Evolutionary conservation across 805 yeast genomes (phyloP), one percentile per base, ranked within the genome.

Genomic region (Lipomyces sp.): DNA sequence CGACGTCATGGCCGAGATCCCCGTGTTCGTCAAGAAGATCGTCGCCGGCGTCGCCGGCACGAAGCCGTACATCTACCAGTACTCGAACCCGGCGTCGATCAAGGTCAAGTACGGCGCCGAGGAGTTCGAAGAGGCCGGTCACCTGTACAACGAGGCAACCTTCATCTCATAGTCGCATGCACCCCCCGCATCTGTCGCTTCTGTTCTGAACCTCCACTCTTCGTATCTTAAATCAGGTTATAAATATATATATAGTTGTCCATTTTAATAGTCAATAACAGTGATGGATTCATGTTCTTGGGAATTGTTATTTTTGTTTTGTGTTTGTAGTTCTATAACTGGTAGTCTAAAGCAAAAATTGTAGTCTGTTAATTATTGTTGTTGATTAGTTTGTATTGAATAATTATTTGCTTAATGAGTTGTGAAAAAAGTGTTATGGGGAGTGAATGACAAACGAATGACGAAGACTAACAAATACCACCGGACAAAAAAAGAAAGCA

Each of bases 1-100:
- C 51, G 98, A 93, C 70, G 98, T 93, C 53, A 89, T 93, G 97
- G 86, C 89, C 45, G 98, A 93, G 71, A 83, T 93, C 52, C 98
- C 98, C 24, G 83, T 80, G 57, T 89, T 93, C 70, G 95, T 93
- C 60, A 93, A 91, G 72, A 85, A 83, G 62, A 85, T 93, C 52
- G 98, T 87, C 40, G 81, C 90, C 56, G 96, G 95, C 51, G 95
- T 91, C 47, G 93, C 93, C 14, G 98, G 98, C 44, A 83, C 98
- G 24, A 86, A 84, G 67, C 98, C 98, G n/a, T 91, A 80, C 73
- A 91, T 93, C 63, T 93, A 90, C 71, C 98, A 93, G 73, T 93
- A 80, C 72, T 79, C 84, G 67, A 83, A 86, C 66, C 76, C 78
- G 47, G 71, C 83, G 64, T 68, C 72, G 5, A 71, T 86, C 54